Percentiles rank a stretch among this genome's conserved stretches.
phyloP scores from a whole-genome alignment of 208 protist genomes.

The Acanthamoeba triangularis region DNA sequence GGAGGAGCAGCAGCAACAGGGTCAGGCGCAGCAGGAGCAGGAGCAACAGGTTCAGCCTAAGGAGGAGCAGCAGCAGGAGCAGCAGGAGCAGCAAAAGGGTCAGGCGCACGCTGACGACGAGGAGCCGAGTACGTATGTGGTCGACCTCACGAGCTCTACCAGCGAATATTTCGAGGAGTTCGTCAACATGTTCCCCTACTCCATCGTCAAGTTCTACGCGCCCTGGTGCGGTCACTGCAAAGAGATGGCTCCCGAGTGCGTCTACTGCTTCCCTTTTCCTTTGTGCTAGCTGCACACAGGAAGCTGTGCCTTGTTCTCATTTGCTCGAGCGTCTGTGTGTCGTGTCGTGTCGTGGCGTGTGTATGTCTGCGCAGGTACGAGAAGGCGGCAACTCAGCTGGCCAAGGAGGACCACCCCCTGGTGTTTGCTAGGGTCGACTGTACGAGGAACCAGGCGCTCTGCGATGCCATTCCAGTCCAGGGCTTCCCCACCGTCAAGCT shows the following conservation, averaged over 20 bases:
- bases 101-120: not conserved
- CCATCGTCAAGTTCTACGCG: conserved; percentile 97
- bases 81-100: not conserved
- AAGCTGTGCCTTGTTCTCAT: too few species aligned
- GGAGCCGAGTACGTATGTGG: not conserved
- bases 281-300: too few species aligned
- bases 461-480: not conserved
- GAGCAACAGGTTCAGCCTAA: not conserved
- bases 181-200: not conserved
- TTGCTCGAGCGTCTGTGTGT: too few species aligned
- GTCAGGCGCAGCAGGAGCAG: too few species aligned
- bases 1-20: too few species aligned
- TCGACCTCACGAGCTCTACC: not conserved
- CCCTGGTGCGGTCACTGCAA: conserved; percentile 98
- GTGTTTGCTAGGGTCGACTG: conserved; percentile 67
- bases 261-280: not conserved
- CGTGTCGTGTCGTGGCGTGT: not conserved
- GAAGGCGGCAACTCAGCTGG: conserved; percentile 42
- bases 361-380: conserved; percentile 7
- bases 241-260: conserved; percentile 92
- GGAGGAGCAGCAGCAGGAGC: not conserved
- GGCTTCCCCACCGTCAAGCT: conserved; percentile 67
- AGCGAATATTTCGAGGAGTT: not conserved
- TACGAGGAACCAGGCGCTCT: not conserved
- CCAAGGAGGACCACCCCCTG: not conserved